Percentiles rank a stretch among this genome's conserved stretches.
phyloP scores from a whole-genome alignment of 2,329 filamentous ascomycete species.

The Pleomassaria siparia region DNA sequence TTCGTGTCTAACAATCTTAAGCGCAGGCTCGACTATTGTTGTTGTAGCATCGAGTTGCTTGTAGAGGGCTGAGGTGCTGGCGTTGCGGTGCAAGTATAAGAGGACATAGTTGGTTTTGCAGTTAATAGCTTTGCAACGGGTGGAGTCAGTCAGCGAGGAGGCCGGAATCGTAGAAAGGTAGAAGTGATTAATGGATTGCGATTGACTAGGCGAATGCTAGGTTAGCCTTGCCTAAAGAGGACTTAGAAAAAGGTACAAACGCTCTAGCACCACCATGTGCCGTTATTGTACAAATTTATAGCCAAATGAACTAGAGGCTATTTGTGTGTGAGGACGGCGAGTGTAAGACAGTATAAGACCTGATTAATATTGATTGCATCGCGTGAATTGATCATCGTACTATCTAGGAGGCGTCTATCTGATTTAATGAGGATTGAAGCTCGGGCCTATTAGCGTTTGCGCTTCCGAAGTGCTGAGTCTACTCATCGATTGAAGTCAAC shows the following conservation, averaged over 20 bases:
- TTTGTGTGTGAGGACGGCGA: no score
- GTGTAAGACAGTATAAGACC: no score
- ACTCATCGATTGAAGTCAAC: no score
- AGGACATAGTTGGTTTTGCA: slow-evolving; percentile 20
- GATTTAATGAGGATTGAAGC: no score
- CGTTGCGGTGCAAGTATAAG: slow-evolving; percentile 20
- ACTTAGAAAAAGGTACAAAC: slow-evolving; percentile 10
- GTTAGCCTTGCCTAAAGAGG: slow-evolving; percentile 10
- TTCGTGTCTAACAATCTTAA: slow-evolving; percentile 20
- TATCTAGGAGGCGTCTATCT: no score
- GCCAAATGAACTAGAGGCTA: slow-evolving; percentile 21
- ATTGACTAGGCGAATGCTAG: slow-evolving; percentile 15
- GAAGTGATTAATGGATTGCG: slow-evolving; percentile 16
- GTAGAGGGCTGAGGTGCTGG: slow-evolving; percentile 17
- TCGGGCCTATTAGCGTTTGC: no score
- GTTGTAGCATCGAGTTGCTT: slow-evolving; percentile 12
- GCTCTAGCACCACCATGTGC: slow-evolving; percentile 18
- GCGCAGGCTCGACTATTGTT: slow-evolving; percentile 15
- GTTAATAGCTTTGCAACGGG: slow-evolving; percentile 9
- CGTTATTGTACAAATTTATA: slow-evolving; percentile 16
- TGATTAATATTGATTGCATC: no score
- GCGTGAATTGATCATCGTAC: no score
- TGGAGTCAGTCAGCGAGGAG: slow-evolving; percentile 8
- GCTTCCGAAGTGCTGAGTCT: no score
- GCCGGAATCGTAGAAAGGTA: slow-evolving; percentile 17